Evolutionary conservation across 768 basidiomycete species (phyloP).

Genomic region (Cystofilobasidium bisporidii): DNA sequence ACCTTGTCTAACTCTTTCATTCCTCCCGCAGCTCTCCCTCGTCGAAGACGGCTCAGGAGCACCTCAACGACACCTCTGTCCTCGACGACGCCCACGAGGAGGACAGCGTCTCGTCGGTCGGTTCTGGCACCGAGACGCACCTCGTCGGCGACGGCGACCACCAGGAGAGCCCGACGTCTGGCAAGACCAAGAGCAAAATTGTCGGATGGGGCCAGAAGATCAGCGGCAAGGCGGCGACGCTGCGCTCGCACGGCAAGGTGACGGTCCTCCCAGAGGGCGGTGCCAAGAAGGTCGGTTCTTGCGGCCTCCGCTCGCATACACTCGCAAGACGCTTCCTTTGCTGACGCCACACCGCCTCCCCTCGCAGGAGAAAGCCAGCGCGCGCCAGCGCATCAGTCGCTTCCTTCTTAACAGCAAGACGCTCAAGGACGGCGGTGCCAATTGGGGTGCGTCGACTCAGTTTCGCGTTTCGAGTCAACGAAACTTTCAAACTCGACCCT

Average conservation of each 20-base stretch:
- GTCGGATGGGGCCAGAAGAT: constrained; percentile 36
- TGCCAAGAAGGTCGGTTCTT: constrained; percentile 36
- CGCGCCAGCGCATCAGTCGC: not conserved
- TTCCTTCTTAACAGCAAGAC: constrained; percentile 35
- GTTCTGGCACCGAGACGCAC: constrained; percentile 36
- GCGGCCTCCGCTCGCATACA: not conserved
- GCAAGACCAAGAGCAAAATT: constrained; percentile 38
- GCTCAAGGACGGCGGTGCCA: constrained; percentile 38
- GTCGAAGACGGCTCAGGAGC: constrained; percentile 35
- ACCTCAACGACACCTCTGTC: constrained; percentile 36
- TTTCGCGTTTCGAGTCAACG: too few relatives aligned
- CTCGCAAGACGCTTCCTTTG: not conserved
- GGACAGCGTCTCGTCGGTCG: constrained; percentile 32
- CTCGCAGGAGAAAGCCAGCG: constrained; percentile 7
- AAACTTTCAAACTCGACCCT: not conserved
- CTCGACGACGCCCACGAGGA: constrained; percentile 33
- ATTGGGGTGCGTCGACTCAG: constrained; percentile 31
- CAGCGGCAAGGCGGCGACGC: constrained; percentile 41
- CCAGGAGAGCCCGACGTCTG: constrained; percentile 28
- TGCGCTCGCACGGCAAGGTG: constrained; percentile 41
- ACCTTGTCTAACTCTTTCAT: not conserved
- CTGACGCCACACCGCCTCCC: too few relatives aligned
- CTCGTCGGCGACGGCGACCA: constrained; percentile 38
- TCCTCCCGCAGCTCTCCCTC: not conserved
- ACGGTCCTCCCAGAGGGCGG: constrained; percentile 34